A percentile compares a stretch with the other conserved stretches of the same genome.
Evolutionary conservation across 2,329 filamentous ascomycete genomes (phyloP).

Genomic region (Rosellinia necatrix): DNA sequence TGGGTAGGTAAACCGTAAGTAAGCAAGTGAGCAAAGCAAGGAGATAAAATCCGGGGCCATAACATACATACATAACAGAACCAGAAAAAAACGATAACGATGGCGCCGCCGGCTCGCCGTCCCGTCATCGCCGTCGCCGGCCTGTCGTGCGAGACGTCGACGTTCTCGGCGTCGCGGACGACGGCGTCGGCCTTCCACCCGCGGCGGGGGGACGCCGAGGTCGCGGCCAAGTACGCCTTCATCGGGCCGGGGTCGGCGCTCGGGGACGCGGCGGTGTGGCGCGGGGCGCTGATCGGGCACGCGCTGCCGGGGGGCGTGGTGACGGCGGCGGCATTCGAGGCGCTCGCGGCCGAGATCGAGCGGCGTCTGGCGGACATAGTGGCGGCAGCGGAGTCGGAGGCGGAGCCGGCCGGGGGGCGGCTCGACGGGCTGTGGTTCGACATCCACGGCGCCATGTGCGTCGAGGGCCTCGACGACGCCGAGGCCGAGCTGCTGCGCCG

Average conservation of each 20-base stretch:
- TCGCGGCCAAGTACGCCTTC: constrained; percentile 52
- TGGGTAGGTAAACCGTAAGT: too few relatives aligned
- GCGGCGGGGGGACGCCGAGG: constrained; percentile 47
- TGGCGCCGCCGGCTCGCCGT: constrained; percentile 31
- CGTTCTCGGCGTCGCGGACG: constrained; percentile 56
- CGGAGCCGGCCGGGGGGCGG: too few relatives aligned
- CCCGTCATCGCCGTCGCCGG: constrained; percentile 57
- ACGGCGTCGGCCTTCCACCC: constrained; percentile 55
- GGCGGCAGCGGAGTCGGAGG: constrained; percentile 30
- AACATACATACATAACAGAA: not conserved
- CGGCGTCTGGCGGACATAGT: constrained; percentile 46
- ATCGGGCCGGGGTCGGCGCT: constrained; percentile 48
- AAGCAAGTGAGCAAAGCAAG: too few relatives aligned
- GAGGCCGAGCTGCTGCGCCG: constrained; percentile 55
- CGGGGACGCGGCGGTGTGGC: constrained; percentile 51
- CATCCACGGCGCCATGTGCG: constrained; percentile 61
- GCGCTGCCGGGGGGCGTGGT: constrained; percentile 56
- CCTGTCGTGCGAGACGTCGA: constrained; percentile 59
- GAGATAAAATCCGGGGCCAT: not conserved
- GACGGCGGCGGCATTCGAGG: constrained; percentile 51
- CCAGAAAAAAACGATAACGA: not conserved
- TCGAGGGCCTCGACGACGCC: constrained; percentile 53
- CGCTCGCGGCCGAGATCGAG: constrained; percentile 46
- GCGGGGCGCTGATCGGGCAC: constrained; percentile 56
- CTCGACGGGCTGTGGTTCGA: constrained; percentile 60